Evolutionary conservation across 2,329 filamentous ascomycete genomes (phyloP).

Genomic region (Parastagonospora avenae): DNA sequence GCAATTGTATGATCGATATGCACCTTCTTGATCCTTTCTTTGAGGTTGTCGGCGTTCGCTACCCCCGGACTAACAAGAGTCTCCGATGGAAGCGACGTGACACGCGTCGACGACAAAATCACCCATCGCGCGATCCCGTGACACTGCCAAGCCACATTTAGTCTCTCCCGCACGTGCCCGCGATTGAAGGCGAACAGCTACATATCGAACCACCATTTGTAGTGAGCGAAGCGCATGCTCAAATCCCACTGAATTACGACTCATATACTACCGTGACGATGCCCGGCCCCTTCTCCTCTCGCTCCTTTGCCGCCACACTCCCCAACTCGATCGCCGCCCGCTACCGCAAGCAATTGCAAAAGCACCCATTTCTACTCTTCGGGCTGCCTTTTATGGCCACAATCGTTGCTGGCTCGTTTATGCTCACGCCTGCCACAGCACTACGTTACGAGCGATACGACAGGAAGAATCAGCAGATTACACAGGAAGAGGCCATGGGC

Average conservation of each 20-base stretch:
- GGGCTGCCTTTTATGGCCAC: conserved; percentile 90
- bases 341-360: conserved; percentile 77
- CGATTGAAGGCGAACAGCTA: background rate
- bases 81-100: background rate
- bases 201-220: background rate
- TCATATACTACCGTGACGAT: conserved; percentile 14
- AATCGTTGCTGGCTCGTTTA: conserved; percentile 91
- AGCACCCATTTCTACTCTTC: conserved; percentile 88
- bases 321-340: conserved; percentile 69
- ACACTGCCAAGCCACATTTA: conserved; percentile 10
- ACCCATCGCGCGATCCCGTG: conserved; percentile 9
- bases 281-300: conserved; percentile 67
- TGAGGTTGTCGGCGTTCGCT: too few relatives aligned
- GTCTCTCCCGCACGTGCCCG: background rate
- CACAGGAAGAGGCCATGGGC: conserved; percentile 83
- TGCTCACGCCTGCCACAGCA: conserved; percentile 91
- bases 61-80: too few relatives aligned
- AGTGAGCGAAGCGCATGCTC: background rate
- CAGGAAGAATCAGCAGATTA: conserved; percentile 83
- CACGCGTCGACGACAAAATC: conserved; percentile 2
- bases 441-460: conserved; percentile 93
- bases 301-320: conserved; percentile 61
- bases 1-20: too few relatives aligned
- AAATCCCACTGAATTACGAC: background rate
- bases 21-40: too few relatives aligned